A percentile compares a stretch with the other conserved stretches of the same genome.
phyloP scores from a whole-genome alignment of 192 early-diverging fungal genomes.

The Kappamyces sp. region DNA sequence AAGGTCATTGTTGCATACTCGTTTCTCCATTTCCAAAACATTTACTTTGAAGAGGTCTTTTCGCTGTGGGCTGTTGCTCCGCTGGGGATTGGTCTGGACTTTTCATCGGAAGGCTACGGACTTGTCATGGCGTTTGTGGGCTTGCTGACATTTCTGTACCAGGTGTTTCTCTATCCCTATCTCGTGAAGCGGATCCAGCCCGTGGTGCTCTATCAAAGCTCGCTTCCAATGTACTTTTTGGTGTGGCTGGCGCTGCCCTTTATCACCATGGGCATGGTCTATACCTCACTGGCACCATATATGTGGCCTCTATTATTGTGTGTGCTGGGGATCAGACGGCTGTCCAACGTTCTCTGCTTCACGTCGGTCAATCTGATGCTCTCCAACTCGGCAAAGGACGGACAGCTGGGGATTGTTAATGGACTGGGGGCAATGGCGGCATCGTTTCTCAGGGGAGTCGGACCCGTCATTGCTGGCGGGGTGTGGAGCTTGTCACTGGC shows the following conservation, averaged over 20 bases:
- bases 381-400: not conserved
- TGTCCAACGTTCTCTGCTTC: slow-evolving; percentile 1
- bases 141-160: slow-evolving; percentile 16
- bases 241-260: not conserved
- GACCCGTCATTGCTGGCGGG: slow-evolving; percentile 27
- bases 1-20: slow-evolving; percentile 26
- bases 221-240: not conserved
- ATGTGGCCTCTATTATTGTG: slow-evolving; percentile 9
- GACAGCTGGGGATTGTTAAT: slow-evolving; percentile 24
- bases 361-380: not conserved
- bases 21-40: slow-evolving; percentile 30
- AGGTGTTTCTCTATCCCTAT: slow-evolving; percentile 21
- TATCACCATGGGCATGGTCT: not conserved
- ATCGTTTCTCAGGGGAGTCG: slow-evolving; percentile 20
- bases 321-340: not conserved
- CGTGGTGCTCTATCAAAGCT: slow-evolving; percentile 2
- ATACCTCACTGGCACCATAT: not conserved
- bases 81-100: slow-evolving; percentile 30
- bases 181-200: slow-evolving; percentile 2
- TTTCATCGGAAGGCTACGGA: slow-evolving; percentile 17
- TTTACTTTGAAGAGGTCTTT: slow-evolving; percentile 41
- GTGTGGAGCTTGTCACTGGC: slow-evolving; percentile 7
- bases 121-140: slow-evolving; percentile 20
- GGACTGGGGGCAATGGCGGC: slow-evolving; percentile 29
- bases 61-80: slow-evolving; percentile 35